These are phyloP conservation scores for Kalanchoe fedtschenkoi DNA, from an alignment of 164 flowering plant species.

Conservation along the genomic window DNA sequence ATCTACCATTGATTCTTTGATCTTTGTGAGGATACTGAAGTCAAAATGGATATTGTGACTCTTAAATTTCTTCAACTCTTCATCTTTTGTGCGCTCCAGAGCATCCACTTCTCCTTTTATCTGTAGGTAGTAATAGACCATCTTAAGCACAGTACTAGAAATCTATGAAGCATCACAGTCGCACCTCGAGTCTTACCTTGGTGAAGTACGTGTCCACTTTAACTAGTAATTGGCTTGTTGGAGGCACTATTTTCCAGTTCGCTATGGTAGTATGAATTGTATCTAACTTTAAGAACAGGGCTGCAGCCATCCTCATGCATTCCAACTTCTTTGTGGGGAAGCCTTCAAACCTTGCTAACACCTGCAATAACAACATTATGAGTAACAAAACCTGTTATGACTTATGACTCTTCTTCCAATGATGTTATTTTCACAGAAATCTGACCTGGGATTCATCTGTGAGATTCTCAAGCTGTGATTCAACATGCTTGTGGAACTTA, in stretches of 20 bases:
- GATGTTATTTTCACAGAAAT: neutral
- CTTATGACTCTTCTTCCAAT: neutral
- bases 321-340: conserved; percentile 75
- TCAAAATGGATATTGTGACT: conserved; percentile 58
- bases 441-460: conserved; percentile 79
- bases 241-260: conserved; percentile 53
- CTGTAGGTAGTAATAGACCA: conserved; percentile 17
- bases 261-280: conserved; percentile 31
- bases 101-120: conserved; percentile 63
- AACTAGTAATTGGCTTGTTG: conserved; percentile 42
- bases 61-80: conserved; percentile 58
- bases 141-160: neutral
- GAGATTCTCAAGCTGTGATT: conserved; percentile 54
- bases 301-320: conserved; percentile 61
- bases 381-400: neutral
- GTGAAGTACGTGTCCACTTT: conserved; percentile 61
- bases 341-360: conserved; percentile 68
- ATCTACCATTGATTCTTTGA: conserved; percentile 83
- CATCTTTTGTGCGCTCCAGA: conserved; percentile 68
- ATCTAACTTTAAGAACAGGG: conserved; percentile 45
- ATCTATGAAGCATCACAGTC: neutral
- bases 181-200: conserved; percentile 34
- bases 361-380: conserved; percentile 22
- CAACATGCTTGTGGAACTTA: conserved; percentile 58
- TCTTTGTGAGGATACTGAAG: conserved; percentile 42